Evolutionary conservation across 2,329 filamentous ascomycete species (phyloP), one percentile per base, ranked within the genome.

Genomic region (Paradendryphiella salina): DNA sequence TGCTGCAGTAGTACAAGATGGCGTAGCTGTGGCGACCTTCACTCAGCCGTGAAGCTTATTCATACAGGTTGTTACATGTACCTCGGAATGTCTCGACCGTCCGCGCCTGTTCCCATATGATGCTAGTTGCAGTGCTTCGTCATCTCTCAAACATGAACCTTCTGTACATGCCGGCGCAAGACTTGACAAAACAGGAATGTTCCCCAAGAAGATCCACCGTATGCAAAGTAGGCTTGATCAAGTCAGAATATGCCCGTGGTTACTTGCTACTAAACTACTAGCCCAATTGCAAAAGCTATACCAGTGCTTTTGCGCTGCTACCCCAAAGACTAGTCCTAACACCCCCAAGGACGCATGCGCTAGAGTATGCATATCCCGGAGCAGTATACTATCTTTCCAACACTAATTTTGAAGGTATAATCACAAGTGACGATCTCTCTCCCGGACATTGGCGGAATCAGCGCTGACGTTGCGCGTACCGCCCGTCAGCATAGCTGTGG

Each of bases 401-500:
- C 41, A 37, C 42, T 8, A 46, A 37, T 29, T 15, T 41, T 33
- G 26, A 49, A 40, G 5, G 39, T 28, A 41, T 37, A 17, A 31
- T 46, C 28, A 7, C 35, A 33, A 38, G 31, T 43, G 14, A 21
- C 43, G 10, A 36, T 33, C 13, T 43, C 35, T 51, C 52, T 49
- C 44, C 42, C 46, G 54, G 53, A 42, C 17, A 48, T 44, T 34
- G 20, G 47, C 33, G 33, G 43, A 48, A 49, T 42, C 35, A 21
- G 17, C 14, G n/a, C 44, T 48, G 50, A 49, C 37, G 34, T 52
- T 54, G 47, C 32, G 34, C 44, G 33, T 34, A 20, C 46, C 51
- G 33, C 34, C 47, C 37, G 50, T 53, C 63, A 59, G 47, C 48
- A 58, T 37, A 38, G 46, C 44, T 41, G 33, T 36, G n/a, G 14